A percentile compares a stretch with the other conserved stretches of the same genome.
These are phyloP conservation scores for Haematococcus sp. DNA, from an alignment of 139 green algal genomes.

Conservation along the genomic window DNA sequence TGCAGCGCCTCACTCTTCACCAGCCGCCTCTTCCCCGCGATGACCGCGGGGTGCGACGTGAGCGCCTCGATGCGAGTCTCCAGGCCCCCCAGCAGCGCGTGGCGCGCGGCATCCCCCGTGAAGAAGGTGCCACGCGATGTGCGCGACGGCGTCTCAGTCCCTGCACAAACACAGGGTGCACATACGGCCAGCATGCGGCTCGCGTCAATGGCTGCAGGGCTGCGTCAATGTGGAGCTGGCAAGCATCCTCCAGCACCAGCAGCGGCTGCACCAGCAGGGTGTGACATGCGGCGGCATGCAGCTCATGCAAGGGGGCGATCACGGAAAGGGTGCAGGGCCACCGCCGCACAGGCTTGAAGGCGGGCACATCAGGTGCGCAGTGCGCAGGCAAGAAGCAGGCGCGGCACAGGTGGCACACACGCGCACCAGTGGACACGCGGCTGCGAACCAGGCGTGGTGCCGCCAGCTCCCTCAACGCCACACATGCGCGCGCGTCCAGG, in stretches of 20 bases:
- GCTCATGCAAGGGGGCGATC: too few species aligned
- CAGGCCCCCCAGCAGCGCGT: constrained; percentile 32
- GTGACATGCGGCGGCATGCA: too few species aligned
- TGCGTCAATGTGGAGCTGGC: neutral
- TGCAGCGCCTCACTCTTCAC: constrained; percentile 46
- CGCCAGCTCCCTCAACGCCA: constrained; percentile 19
- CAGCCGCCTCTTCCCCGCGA: constrained; percentile 19
- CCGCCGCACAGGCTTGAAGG: too few species aligned
- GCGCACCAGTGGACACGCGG: constrained; percentile 34
- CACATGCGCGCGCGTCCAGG: constrained; percentile 27
- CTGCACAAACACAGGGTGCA: constrained; percentile 16
- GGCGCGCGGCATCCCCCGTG: constrained; percentile 31
- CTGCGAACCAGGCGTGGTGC: constrained; percentile 31
- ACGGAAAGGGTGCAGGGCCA: too few species aligned
- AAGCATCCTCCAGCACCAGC: too few species aligned
- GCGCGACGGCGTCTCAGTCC: constrained; percentile 62
- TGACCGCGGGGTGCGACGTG: constrained; percentile 29
- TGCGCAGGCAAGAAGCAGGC: too few species aligned
- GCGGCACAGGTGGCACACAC: too few species aligned
- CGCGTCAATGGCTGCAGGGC: neutral
- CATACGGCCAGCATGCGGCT: neutral
- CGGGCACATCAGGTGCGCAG: too few species aligned
- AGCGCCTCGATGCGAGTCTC: constrained; percentile 46
- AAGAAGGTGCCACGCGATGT: constrained; percentile 62
- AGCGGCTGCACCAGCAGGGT: too few species aligned